These are phyloP conservation scores for Berberis vulgaris DNA, from an alignment of 164 flowering plant species.

Conservation along the genomic window DNA sequence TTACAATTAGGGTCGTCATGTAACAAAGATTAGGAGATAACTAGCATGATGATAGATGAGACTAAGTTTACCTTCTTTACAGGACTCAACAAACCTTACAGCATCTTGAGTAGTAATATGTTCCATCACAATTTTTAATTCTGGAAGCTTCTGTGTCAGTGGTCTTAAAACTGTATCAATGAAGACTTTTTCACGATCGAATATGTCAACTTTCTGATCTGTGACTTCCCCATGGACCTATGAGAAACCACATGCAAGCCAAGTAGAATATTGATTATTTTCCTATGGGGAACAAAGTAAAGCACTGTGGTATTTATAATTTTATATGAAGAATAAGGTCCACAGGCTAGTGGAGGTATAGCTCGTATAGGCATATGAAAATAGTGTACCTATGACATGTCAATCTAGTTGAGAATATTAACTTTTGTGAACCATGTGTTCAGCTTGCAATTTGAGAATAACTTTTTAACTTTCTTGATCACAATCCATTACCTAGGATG, in stretches of 20 bases:
- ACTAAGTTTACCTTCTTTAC: constrained; percentile 49
- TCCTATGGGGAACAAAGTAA: constrained; percentile 3
- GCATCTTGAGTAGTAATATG: constrained; percentile 91
- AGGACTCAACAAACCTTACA: constrained; percentile 78
- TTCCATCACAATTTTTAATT: constrained; percentile 91
- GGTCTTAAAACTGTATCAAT: constrained; percentile 78
- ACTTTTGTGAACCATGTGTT: no score
- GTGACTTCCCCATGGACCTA: constrained; percentile 99
- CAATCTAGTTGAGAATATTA: background rate
- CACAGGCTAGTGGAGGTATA: background rate
- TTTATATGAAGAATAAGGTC: background rate
- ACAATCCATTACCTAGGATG: no score
- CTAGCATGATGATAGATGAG: background rate
- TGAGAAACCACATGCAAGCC: background rate
- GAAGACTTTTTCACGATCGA: constrained; percentile 92
- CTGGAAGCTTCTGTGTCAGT: constrained; percentile 64
- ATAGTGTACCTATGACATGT: no score
- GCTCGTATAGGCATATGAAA: no score
- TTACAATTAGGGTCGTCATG: background rate
- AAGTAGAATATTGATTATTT: background rate
- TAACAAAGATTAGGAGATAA: background rate
- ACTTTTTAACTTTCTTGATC: no score
- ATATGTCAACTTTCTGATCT: constrained; percentile 68
- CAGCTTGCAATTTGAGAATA: no score
- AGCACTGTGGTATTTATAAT: background rate